Conservation (phyloP, 1,284 basidiomycete species). For the Ganoderma lucidum region DNA sequence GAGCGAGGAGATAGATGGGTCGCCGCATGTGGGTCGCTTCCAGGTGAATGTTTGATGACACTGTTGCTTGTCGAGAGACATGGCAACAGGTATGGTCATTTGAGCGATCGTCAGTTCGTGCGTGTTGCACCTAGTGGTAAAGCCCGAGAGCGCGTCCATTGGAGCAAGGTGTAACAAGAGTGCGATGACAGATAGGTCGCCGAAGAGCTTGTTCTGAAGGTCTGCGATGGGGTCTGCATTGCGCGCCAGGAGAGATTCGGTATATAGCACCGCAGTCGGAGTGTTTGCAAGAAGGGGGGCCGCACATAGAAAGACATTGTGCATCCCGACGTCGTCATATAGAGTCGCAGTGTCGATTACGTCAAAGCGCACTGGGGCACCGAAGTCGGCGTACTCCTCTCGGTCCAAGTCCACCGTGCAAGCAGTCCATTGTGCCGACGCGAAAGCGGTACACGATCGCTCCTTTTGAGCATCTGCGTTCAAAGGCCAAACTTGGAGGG, state of each 20-base stretch:
- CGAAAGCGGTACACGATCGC: background rate
- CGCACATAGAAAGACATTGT: slow-evolving; percentile 56
- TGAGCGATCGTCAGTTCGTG: slow-evolving; percentile 46
- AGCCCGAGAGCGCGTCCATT: slow-evolving; percentile 49
- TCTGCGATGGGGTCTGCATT: slow-evolving; percentile 40
- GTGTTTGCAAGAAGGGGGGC: slow-evolving; percentile 46
- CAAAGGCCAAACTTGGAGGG: slow-evolving; percentile 32
- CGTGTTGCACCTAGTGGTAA: slow-evolving; percentile 50
- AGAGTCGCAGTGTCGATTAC: slow-evolving; percentile 65
- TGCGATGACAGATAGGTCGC: slow-evolving; percentile 48
- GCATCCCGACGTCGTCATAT: slow-evolving; percentile 55
- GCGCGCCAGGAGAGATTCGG: slow-evolving; percentile 48
- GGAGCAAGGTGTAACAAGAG: slow-evolving; percentile 54
- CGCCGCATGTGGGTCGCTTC: slow-evolving; percentile 46
- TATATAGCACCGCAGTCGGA: slow-evolving; percentile 47
- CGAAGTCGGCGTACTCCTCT: slow-evolving; percentile 42
- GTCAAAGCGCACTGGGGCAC: slow-evolving; percentile 53
- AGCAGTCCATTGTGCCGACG: background rate
- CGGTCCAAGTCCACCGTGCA: slow-evolving; percentile 8
- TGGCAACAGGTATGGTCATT: too few species aligned
- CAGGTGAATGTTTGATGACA: slow-evolving; percentile 54
- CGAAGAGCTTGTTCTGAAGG: slow-evolving; percentile 46
- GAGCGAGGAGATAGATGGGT: slow-evolving; percentile 26
- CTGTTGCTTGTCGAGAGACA: slow-evolving; percentile 37
- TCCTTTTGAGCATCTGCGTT: background rate